Evolutionary conservation across 2,329 filamentous ascomycete genomes (phyloP).

Genomic region (Trichoderma sp.): DNA sequence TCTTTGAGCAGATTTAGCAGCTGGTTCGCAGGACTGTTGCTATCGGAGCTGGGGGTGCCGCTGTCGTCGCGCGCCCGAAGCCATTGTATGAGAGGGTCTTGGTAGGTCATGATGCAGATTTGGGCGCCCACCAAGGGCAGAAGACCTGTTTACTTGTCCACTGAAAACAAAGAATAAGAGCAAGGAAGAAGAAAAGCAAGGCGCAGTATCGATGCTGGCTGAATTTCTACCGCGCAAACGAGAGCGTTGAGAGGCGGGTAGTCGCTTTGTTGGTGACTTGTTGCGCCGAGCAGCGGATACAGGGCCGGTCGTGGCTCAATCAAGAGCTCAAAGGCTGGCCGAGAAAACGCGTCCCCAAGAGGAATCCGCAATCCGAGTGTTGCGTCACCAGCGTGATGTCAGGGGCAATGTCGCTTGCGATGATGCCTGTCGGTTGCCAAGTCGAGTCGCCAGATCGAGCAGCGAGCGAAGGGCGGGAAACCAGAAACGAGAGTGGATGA

Average conservation of each 20-base stretch:
- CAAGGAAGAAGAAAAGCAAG: neutral
- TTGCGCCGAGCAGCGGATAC: neutral
- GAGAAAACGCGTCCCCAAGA: neutral
- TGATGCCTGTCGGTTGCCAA: constrained; percentile 9
- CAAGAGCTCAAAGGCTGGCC: constrained; percentile 3
- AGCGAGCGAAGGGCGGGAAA: constrained; percentile 7
- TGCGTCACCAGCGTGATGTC: constrained; percentile 20
- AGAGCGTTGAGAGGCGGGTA: neutral
- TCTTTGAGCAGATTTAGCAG: constrained; percentile 52
- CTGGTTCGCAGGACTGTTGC: constrained; percentile 38
- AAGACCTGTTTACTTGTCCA: neutral
- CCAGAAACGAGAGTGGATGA: constrained; percentile 23
- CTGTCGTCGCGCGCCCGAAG: constrained; percentile 21
- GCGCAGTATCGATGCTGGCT: neutral
- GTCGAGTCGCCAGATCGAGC: constrained; percentile 5
- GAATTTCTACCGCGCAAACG: neutral
- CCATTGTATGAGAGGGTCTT: constrained; percentile 17
- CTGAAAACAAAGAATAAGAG: neutral
- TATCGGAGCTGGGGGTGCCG: neutral
- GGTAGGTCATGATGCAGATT: constrained; percentile 28
- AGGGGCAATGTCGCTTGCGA: constrained; percentile 9
- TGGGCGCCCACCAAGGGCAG: constrained; percentile 6
- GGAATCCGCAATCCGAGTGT: neutral
- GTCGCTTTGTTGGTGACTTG: neutral
- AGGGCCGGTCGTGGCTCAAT: neutral